Percentiles rank a stretch among this genome's conserved stretches.
These are phyloP conservation scores for Rhododendron molle DNA, from an alignment of 148 eudicot genomes.

Conservation along the genomic window DNA sequence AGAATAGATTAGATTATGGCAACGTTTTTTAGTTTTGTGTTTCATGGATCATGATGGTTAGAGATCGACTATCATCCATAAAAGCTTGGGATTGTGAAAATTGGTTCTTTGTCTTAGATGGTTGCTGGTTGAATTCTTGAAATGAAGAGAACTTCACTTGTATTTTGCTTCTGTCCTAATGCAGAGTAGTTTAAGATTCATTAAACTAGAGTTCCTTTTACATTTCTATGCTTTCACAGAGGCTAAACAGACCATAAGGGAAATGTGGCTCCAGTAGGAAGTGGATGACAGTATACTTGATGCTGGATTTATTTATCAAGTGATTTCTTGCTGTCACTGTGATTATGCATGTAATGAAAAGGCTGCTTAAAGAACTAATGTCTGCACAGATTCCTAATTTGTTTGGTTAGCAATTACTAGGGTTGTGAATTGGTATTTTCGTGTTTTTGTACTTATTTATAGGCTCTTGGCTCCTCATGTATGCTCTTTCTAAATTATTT, in stretches of 20 bases:
- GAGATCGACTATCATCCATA: not conserved
- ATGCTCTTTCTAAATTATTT: not conserved
- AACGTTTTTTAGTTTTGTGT: not conserved
- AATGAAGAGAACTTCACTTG: not conserved
- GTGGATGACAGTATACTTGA: not conserved
- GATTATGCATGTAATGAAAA: not conserved
- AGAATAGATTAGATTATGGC: not conserved
- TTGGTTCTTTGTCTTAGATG: not conserved
- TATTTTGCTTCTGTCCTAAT: not conserved
- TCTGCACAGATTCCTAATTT: not conserved
- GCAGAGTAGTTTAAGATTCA: not conserved
- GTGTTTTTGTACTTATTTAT: not conserved
- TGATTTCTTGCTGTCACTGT: not conserved
- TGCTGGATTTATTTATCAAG: not conserved
- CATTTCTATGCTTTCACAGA: not conserved
- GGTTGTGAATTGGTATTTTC: not conserved
- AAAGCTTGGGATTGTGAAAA: not conserved
- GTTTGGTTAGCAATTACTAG: not conserved
- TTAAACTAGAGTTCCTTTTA: no score
- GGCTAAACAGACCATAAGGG: not conserved
- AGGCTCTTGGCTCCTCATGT: no score
- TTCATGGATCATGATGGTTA: slow-evolving; percentile 7
- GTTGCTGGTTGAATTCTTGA: not conserved
- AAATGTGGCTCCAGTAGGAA: not conserved
- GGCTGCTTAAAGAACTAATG: not conserved